Evolutionary conservation across 2,329 filamentous ascomycete species (phyloP).

Genomic region (Cryphonectria nitschkei): DNA sequence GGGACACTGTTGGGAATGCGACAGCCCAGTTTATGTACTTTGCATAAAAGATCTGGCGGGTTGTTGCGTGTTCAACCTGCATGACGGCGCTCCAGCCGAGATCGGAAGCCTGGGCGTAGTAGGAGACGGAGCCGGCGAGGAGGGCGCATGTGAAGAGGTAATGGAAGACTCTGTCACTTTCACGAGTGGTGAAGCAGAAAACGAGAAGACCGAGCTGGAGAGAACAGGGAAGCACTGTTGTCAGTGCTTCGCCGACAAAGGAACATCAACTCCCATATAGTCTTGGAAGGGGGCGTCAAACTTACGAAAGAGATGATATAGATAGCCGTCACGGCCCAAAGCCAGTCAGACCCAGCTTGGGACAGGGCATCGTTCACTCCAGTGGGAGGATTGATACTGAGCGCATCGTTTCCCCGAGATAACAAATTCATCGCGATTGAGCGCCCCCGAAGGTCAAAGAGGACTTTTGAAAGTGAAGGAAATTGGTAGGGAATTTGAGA

Average conservation of each 20-base stretch:
- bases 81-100: constrained; percentile 46
- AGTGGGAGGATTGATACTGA: not conserved
- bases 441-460: not conserved
- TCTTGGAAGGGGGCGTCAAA: not conserved
- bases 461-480: not conserved
- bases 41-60: constrained; percentile 50
- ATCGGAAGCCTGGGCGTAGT: constrained; percentile 51
- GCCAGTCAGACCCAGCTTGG: not conserved
- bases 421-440: not conserved
- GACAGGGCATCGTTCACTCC: not conserved
- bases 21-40: constrained; percentile 55
- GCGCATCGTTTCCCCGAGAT: not conserved
- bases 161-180: constrained; percentile 47
- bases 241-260: not conserved
- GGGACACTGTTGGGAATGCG: constrained; percentile 44
- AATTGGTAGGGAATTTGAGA: not conserved
- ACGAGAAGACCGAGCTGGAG: constrained; percentile 34
- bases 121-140: constrained; percentile 48
- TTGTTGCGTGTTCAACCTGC: constrained; percentile 32
- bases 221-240: not conserved
- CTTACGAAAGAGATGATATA: not conserved
- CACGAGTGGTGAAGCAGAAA: constrained; percentile 43
- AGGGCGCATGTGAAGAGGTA: constrained; percentile 52
- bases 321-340: not conserved
- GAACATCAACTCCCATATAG: not conserved